These are phyloP conservation scores for Cercophora scortea DNA, from an alignment of 495 filamentous ascomycete genomes.

Conservation along the genomic window DNA sequence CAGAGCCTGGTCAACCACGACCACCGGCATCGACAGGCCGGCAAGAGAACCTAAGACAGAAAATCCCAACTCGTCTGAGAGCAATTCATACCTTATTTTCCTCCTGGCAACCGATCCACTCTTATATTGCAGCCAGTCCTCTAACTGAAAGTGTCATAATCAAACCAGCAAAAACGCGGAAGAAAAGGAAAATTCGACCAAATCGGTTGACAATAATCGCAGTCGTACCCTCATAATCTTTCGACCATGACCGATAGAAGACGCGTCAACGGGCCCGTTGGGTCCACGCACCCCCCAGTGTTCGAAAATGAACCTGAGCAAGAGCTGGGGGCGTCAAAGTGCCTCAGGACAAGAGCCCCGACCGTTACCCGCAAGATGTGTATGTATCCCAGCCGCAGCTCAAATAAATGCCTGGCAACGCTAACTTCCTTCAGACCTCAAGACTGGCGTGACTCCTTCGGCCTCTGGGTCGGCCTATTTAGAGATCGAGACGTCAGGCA, in stretches of 20 bases:
- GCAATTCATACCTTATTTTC: too few species aligned
- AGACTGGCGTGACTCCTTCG: slow-evolving; percentile 86
- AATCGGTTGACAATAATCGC: too few species aligned
- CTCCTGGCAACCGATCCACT: too few species aligned
- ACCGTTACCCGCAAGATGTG: slow-evolving; percentile 75
- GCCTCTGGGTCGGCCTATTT: slow-evolving; percentile 92
- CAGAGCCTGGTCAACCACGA: too few species aligned
- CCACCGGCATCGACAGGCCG: too few species aligned
- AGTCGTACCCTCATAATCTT: too few species aligned
- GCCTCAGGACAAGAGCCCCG: slow-evolving; percentile 29
- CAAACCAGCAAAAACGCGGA: too few species aligned
- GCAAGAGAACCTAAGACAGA: too few species aligned
- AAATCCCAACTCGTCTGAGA: too few species aligned
- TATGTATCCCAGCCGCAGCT: slow-evolving; percentile 34
- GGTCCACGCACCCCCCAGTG: slow-evolving; percentile 67
- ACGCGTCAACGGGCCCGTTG: slow-evolving; percentile 80
- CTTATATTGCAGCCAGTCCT: too few species aligned
- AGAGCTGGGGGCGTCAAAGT: slow-evolving; percentile 39
- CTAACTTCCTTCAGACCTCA: slow-evolving; percentile 54
- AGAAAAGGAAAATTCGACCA: too few species aligned
- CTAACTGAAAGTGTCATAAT: too few species aligned
- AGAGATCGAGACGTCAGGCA: slow-evolving; percentile 61
- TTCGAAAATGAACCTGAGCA: slow-evolving; percentile 43
- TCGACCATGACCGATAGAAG: slow-evolving; percentile 71
- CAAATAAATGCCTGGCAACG: neutral